Evolutionary conservation across 139 green algal genomes (phyloP).

Genomic region (Chlamydomonas schloesseri): DNA sequence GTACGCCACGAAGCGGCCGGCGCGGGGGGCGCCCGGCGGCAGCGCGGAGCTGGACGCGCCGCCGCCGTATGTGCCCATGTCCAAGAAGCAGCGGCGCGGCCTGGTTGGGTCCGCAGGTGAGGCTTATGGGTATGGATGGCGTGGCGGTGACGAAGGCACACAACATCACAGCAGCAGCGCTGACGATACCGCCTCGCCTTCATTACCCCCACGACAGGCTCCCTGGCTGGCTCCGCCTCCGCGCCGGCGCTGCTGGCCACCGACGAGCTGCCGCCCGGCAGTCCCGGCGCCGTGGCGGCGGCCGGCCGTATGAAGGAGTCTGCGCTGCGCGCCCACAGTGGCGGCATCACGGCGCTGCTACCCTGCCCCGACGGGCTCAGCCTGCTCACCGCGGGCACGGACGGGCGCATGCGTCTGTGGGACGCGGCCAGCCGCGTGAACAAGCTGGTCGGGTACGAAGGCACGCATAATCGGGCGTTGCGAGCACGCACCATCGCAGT

Average conservation of each 20-base stretch:
- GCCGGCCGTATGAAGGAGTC: not conserved
- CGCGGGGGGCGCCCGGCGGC: not conserved
- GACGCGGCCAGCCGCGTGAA: slow-evolving; percentile 69
- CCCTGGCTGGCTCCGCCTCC: not conserved
- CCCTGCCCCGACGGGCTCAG: slow-evolving; percentile 74
- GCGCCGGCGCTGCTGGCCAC: not conserved
- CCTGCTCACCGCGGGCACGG: slow-evolving; percentile 79
- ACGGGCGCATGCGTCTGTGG: slow-evolving; percentile 87
- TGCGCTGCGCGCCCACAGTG: slow-evolving; percentile 49
- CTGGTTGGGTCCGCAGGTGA: not conserved
- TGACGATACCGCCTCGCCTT: too few relatives aligned
- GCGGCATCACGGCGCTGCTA: slow-evolving; percentile 67
- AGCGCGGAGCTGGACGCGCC: not conserved
- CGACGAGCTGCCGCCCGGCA: not conserved
- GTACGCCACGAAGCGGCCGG: slow-evolving; percentile 52
- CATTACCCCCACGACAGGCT: not conserved
- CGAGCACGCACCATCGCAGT: slow-evolving; percentile 72
- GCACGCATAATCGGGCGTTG: slow-evolving; percentile 70
- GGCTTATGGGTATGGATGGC: too few relatives aligned
- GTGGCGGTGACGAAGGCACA: too few relatives aligned
- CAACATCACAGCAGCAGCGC: too few relatives aligned
- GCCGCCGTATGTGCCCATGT: not conserved
- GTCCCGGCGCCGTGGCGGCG: too few relatives aligned
- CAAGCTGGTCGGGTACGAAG: slow-evolving; percentile 76
- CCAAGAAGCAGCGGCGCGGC: slow-evolving; percentile 3